phyloP scores from a whole-genome alignment of 2,329 filamentous ascomycete genomes.

The Sporothrix euskadiensis region DNA sequence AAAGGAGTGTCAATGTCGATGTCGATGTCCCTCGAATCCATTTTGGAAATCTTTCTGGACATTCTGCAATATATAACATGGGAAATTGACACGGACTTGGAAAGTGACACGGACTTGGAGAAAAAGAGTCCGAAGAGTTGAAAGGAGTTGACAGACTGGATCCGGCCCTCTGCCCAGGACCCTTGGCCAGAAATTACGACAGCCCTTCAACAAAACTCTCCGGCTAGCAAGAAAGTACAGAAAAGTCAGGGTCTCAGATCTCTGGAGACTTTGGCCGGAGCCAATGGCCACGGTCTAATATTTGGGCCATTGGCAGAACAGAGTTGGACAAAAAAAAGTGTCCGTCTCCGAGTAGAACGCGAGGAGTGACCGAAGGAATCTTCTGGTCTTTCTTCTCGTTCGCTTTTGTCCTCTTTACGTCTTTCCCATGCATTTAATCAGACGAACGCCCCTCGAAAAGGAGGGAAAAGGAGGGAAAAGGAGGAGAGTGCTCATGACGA shows the following conservation, averaged over 20 bases:
- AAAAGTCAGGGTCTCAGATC: not conserved
- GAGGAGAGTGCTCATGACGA: not conserved
- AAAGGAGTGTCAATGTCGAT: not conserved
- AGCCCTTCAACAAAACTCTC: not conserved
- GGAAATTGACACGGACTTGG: not conserved
- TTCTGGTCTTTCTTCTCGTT: not conserved
- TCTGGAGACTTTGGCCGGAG: not conserved
- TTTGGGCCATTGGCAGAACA: not conserved
- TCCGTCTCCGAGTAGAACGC: not conserved
- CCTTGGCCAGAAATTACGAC: not conserved
- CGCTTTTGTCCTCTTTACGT: not conserved
- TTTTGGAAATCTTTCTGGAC: not conserved
- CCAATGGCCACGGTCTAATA: not conserved
- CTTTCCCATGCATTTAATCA: not conserved
- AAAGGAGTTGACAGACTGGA: not conserved
- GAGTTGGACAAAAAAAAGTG: not conserved
- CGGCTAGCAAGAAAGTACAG: not conserved
- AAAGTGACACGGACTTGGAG: not conserved
- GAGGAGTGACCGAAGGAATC: not conserved
- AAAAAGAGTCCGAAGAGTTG: not conserved
- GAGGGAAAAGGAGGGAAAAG: not conserved
- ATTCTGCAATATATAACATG: not conserved
- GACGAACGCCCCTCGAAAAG: not conserved
- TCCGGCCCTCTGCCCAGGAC: not conserved
- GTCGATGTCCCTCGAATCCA: not conserved